phyloP scores from a whole-genome alignment of 202 grass and related monocot genomes.

The Panicum hallii region DNA sequence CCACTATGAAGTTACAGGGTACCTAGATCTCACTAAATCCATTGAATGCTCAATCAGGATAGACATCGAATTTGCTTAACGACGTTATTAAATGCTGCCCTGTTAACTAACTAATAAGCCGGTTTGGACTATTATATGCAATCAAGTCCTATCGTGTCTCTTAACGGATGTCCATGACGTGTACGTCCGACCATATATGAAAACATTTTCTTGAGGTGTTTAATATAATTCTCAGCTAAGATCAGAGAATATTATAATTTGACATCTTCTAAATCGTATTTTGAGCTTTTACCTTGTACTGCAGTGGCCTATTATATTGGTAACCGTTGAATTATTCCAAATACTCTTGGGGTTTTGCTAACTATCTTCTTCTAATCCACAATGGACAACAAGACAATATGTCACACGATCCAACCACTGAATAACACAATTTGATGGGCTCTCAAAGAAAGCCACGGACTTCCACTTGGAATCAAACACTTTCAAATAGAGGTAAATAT shows the following conservation, averaged over 20 bases:
- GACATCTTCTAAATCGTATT: neutral
- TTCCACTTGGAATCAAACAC: neutral
- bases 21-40: slow-evolving; percentile 38
- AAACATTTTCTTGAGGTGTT: neutral
- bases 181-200: neutral
- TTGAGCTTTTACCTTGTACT: neutral
- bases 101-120: slow-evolving; percentile 36
- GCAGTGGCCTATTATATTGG: neutral
- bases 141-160: slow-evolving; percentile 17
- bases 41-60: slow-evolving; percentile 32
- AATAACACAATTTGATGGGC: neutral
- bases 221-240: neutral
- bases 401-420: neutral
- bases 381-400: neutral
- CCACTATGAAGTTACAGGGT: slow-evolving; percentile 43
- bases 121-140: slow-evolving; percentile 25
- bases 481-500: neutral
- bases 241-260: slow-evolving; percentile 1
- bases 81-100: slow-evolving; percentile 14
- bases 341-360: neutral
- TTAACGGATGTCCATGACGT: neutral
- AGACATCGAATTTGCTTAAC: slow-evolving; percentile 33
- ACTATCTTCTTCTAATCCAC: slow-evolving; percentile 1
- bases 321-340: neutral
- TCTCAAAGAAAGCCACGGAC: neutral